These are phyloP conservation scores for Bisporella sp. DNA, from an alignment of 2,329 filamentous ascomycete genomes.

Conservation along the genomic window DNA sequence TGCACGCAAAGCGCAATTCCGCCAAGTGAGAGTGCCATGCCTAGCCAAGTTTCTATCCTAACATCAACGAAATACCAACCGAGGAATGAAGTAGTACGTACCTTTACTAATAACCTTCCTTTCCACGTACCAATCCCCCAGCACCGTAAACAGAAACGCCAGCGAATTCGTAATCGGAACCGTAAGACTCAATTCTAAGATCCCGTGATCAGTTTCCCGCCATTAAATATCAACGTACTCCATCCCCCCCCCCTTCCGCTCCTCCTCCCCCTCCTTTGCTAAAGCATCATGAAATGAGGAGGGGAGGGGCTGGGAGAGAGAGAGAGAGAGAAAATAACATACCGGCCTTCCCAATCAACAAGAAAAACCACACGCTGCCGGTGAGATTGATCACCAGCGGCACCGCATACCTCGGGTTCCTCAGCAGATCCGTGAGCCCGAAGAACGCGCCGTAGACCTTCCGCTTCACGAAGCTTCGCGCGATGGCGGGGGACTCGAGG, in stretches of 20 bases:
- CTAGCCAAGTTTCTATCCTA: conserved; percentile 68
- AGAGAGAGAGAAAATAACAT: conserved; percentile 27
- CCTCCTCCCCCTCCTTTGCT: neutral
- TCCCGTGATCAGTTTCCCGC: neutral
- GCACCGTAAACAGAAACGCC: conserved; percentile 90
- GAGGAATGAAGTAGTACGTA: conserved; percentile 34
- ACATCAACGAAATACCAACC: neutral
- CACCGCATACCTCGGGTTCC: conserved; percentile 76
- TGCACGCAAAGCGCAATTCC: conserved; percentile 83
- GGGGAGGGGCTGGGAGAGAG: neutral
- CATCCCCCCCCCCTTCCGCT: neutral
- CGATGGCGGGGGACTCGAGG: conserved; percentile 43
- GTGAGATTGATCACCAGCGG: conserved; percentile 84
- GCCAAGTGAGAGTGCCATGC: conserved; percentile 70
- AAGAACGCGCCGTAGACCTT: conserved; percentile 62
- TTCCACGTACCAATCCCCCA: conserved; percentile 94
- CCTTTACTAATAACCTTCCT: conserved; percentile 80
- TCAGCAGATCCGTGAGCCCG: conserved; percentile 69
- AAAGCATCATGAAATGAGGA: too few relatives aligned
- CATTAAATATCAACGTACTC: neutral
- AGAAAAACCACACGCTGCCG: conserved; percentile 93
- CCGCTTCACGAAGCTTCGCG: conserved; percentile 52
- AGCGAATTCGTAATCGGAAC: conserved; percentile 93
- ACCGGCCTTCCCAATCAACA: conserved; percentile 90
- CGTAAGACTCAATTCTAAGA: conserved; percentile 77